Evolutionary conservation across 192 early-diverging fungal species (phyloP).

Genomic region (Cladochytrium replicatum): DNA sequence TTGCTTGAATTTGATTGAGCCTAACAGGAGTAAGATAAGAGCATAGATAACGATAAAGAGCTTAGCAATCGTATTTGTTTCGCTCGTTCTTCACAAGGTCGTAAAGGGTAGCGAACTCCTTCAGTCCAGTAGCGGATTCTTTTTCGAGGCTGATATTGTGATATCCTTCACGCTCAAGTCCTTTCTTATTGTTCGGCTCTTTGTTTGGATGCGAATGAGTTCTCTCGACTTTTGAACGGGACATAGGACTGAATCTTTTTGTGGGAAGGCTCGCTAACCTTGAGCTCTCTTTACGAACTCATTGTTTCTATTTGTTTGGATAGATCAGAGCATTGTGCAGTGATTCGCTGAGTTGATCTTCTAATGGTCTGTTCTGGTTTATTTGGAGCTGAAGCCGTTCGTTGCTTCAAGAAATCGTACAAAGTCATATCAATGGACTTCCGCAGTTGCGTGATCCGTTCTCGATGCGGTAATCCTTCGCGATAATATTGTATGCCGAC

Average conservation of each 20-base stretch:
- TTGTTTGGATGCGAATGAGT: slow-evolving; percentile 39
- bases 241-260: no score
- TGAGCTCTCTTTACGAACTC: slow-evolving; percentile 37
- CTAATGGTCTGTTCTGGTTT: slow-evolving; percentile 34
- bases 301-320: slow-evolving; percentile 26
- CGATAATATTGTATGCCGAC: slow-evolving; percentile 25
- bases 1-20: slow-evolving; percentile 50
- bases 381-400: slow-evolving; percentile 27
- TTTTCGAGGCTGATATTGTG: slow-evolving; percentile 33
- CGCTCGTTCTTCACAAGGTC: slow-evolving; percentile 56
- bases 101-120: slow-evolving; percentile 47
- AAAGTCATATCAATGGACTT: slow-evolving; percentile 39
- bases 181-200: slow-evolving; percentile 32
- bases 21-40: no score
- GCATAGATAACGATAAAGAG: no score
- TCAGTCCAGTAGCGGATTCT: slow-evolving; percentile 33
- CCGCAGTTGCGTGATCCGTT: slow-evolving; percentile 26
- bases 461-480: slow-evolving; percentile 28
- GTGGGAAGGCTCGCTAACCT: slow-evolving; percentile 19
- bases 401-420: slow-evolving; percentile 39
- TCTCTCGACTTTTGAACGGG: no score
- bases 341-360: slow-evolving; percentile 36
- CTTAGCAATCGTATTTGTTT: slow-evolving; percentile 53
- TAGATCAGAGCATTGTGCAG: slow-evolving; percentile 11
- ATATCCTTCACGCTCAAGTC: slow-evolving; percentile 39